Evolutionary conservation across 1,284 basidiomycete genomes (phyloP), one percentile per base, ranked within the genome.

Genomic region (Flammula alnicola): DNA sequence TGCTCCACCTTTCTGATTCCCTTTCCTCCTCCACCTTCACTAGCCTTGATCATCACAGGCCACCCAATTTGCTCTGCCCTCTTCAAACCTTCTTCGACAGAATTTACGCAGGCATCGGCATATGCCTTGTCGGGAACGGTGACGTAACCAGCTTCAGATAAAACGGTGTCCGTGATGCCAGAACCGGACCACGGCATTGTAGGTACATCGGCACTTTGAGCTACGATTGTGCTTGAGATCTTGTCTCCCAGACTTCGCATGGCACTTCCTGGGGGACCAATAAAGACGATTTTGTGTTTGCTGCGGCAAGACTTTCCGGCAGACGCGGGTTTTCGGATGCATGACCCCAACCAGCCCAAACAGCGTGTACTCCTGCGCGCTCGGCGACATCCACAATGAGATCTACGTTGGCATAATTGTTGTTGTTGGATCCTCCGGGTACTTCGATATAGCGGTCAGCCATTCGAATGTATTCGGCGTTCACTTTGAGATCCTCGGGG

Each of bases 281-380:
- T 99, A 78, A 99, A 99, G 56, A 99, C 88, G 67, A 99, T 97
- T 75, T 95, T 97, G 74, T 95, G 84, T 71, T 92, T 91, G 68
- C 89, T 93, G 93, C 89, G 20, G 91, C 84, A 39, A 99, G 85
- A 53, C 87, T 89, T 71, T 99, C 97, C 5, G 97, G 97, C n/a
- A 99, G 77, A 52, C 95, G 87, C 3, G 97, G 97, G 72, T 99
- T 99, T 74, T 99, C 97, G 3, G 97, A 99, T 7, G 97, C 97
- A 70, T 99, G 97, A 46, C 97, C 97, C 97, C 97, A 99, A 52
- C 97, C 97, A 37, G 97, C 97, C 97, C 97, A 99, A 29, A 99
- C 97, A 41, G 97, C 97, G 69, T 99, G 96, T 2, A 99, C 97
- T 39, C 95, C 95, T 25, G 93, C 84, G 57, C 97, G 89, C 75